Evolutionary conservation across 164 flowering plant genomes (phyloP), one percentile per base, ranked within the genome.

Genomic region (Platanus orientalis): DNA sequence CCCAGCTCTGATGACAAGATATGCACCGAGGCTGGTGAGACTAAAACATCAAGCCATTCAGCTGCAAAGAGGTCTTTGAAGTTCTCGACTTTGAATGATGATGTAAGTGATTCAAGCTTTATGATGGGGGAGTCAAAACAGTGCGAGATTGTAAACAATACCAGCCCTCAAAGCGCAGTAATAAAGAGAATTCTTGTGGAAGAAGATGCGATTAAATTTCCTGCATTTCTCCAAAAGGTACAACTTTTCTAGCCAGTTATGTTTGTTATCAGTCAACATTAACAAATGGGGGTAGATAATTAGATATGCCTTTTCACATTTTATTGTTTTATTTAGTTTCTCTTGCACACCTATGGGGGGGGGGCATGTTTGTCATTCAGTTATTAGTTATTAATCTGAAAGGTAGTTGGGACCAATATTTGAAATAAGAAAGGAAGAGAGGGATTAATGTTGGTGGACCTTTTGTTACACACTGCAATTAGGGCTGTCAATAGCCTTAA

Each of bases 11-110:
- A 79, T 58, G 75, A 64, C 36, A 73, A 69, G 67, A 57, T 25
- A 29, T 64, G 64, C 63, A 53, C 20, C 3, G 14, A 12, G 10
- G 1, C 47, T n/a, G 64, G 29, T 29, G 75, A 65, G 34, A 58
- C 67, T 48, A 29, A 4, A 48, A 52, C 47, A 14, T 54, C 69
- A n/a, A 54, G 65, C 64, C 53, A 62, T 66, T 63, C 65, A 27
- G 58, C 82, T 65, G 77, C 84, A 42, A 85, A 79, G 71, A 84
- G 84, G 70, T 62, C 73, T 12, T 60, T 88, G 20, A 62, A 71
- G 56, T 88, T 86, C 62, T 71, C 76, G 26, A 3, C 34, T 32
- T 19, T 60, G 51, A 75, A 80, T 57, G 75, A 65, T 9, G 77
- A 76, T 49, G 66, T 34, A 51, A 66, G 27, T 55, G 49, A 34